Evolutionary conservation across 139 green algal species (phyloP), one percentile per base, ranked within the genome.

Genomic region (Tetradesmus lagerheimii): DNA sequence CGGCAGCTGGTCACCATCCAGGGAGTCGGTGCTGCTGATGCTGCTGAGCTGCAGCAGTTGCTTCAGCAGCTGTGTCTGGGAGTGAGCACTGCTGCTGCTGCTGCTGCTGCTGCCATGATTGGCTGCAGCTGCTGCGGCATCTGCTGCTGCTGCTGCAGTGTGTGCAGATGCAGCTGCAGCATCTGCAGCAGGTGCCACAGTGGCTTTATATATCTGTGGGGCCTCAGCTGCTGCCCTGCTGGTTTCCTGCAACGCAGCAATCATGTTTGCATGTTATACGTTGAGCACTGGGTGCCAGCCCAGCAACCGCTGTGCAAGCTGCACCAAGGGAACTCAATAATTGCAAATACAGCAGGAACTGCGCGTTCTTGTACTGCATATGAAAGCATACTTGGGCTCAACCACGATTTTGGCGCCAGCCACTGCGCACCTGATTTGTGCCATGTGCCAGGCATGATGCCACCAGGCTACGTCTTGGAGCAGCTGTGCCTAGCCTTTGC

Each of bases 31-130:
- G 81, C 81, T 86, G 81, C 81, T 74, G 25, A 86, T 20, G 31
- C 47, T 76, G 41, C 81, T 29, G 15, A 38, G 34, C 29, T 43
- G n/a, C 81, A 86, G 47, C 81, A 86, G 81, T 31, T 86, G 81
- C 81, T 43, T 75, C 14, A 86, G 81, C 47, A 86, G 81, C n/a
- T 29, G 45, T 35, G 31, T 27, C 47, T 86, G 81, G 2, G 45
- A 25, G 18, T 76, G 34, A 31, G 81, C 37, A 25, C 81, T 79
- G 57, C 57, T 78, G 57, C 35, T 87, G 82, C 23, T 57, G 14
- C 81, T 79, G 57, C 57, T 78, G 57, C 35, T 87, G 82, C 23
- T 57, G 14, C 18, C 14, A 18, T 23, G 31, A 18, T 14, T 85
- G 23, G 41, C 79, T 41, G 43, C 41, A 64, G 39, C 47, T 20